Evolutionary conservation across 176 grass and related monocot genomes (phyloP).

Genomic region (Bromus sterilis): DNA sequence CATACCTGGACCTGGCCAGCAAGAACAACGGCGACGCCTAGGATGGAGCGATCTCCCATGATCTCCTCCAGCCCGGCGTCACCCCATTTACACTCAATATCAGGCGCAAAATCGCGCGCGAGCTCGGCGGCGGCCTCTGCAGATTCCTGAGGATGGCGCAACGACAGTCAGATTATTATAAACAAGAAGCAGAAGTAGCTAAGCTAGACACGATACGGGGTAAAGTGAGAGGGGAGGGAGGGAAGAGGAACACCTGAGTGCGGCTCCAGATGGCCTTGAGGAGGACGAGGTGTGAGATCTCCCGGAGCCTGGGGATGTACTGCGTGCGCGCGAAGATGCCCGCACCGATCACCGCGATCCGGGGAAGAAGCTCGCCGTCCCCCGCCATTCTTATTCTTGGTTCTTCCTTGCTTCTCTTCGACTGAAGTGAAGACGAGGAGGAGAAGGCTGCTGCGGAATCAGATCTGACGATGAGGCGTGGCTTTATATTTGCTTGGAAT

Average conservation of each 20-base stretch:
- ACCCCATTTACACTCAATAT: constrained; percentile 79
- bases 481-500: too few species aligned
- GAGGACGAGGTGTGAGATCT: constrained; percentile 64
- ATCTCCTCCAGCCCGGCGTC: constrained; percentile 86
- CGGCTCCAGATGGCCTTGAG: constrained; percentile 92
- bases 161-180: background rate
- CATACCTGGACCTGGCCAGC: constrained; percentile 85
- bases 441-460: background rate
- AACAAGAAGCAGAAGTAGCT: background rate
- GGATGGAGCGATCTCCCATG: constrained; percentile 57
- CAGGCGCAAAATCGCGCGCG: constrained; percentile 65
- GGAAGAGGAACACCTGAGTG: background rate
- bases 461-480: background rate
- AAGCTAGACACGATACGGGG: background rate
- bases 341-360: constrained; percentile 71
- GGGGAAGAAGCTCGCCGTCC: constrained; percentile 35
- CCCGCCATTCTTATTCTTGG: background rate
- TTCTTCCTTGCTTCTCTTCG: background rate
- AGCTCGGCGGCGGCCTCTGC: constrained; percentile 65
- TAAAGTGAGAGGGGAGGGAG: background rate
- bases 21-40: constrained; percentile 76
- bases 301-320: constrained; percentile 84
- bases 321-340: constrained; percentile 87
- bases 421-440: background rate
- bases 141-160: constrained; percentile 47